These are phyloP conservation scores for Nyctanthes arbortristis DNA, from an alignment of 257 asterid species.

Conservation along the genomic window DNA sequence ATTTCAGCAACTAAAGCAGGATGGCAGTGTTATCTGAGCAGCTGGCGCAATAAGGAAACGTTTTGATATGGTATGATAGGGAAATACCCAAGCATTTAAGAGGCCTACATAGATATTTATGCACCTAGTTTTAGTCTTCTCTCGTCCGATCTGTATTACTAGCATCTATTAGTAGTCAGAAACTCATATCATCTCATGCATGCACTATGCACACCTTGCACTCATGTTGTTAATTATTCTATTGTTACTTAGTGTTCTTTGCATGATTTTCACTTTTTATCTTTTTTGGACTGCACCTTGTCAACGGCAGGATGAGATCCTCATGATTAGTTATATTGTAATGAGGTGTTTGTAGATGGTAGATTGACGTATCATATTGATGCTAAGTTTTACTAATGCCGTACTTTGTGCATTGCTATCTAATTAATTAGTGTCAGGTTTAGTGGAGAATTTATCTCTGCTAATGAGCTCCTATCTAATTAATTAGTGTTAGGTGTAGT, in stretches of 20 bases:
- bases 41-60: constrained; percentile 54
- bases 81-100: constrained; percentile 39
- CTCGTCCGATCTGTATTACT: not conserved
- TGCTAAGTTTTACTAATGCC: not conserved
- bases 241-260: not conserved
- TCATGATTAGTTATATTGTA: not conserved
- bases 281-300: not conserved
- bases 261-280: not conserved
- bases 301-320: not conserved
- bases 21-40: constrained; percentile 57
- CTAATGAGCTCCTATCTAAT: not conserved
- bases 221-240: not conserved
- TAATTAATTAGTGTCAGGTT: not conserved
- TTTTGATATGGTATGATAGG: constrained; percentile 68
- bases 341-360: not conserved
- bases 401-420: not conserved
- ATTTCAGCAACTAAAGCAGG: constrained; percentile 60
- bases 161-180: not conserved
- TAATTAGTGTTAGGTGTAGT: not conserved
- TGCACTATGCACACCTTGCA: not conserved
- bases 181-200: constrained; percentile 3
- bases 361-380: not conserved
- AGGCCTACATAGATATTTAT: constrained; percentile 21
- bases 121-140: constrained; percentile 13
- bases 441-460: not conserved